Evolutionary conservation across 805 yeast genomes (phyloP), one percentile per base, ranked within the genome.

Genomic region (Wickerhamiella kazuoi): DNA sequence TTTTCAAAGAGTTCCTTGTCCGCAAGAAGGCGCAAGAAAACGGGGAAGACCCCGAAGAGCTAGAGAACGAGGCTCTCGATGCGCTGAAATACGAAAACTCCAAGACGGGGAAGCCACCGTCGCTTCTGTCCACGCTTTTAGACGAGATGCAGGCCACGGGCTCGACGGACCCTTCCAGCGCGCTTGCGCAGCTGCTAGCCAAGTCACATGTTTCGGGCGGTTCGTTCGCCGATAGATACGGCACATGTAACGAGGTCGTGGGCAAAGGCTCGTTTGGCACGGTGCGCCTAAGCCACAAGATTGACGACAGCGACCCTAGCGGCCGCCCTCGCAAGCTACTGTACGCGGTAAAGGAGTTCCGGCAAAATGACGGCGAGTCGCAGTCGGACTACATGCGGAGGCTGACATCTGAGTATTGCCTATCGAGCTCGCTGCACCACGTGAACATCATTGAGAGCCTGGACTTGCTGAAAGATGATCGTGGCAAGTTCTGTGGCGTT

Each of bases 241-340:
- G 97, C 34, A 69, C 77, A 42, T 82, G 95, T 54, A 93, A 80
- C 58, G 94, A 83, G 53, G 81, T 84, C 33, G 72, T 87, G 46
- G 97, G 97, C 20, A 69, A 79, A 39, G 97, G 96, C 30, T 76
- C 95, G 0, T 86, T 79, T 63, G 97, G 97, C 21, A 81, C 82
- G 35, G 96, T 86, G 16, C 65, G 94, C 45, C 70, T 87, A 6
- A 72, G 94, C 3, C 95, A 86, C 61, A 68, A 68, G 49, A 47
- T 54, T 14, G 67, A 65, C 41, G 61, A 67, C 2, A 46, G 48
- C 17, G 46, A 42, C 44, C 39, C 42, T 36, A 56, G 63, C 41
- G 54, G 57, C 37, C 59, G 61, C 41, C 47, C 57, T 14, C 67
- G 66, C 40, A 51, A 54, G 30, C 57, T 72, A 15, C 47, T 54